phyloP scores from a whole-genome alignment of 495 filamentous ascomycete genomes.

The Astrocystis sublimbata region DNA sequence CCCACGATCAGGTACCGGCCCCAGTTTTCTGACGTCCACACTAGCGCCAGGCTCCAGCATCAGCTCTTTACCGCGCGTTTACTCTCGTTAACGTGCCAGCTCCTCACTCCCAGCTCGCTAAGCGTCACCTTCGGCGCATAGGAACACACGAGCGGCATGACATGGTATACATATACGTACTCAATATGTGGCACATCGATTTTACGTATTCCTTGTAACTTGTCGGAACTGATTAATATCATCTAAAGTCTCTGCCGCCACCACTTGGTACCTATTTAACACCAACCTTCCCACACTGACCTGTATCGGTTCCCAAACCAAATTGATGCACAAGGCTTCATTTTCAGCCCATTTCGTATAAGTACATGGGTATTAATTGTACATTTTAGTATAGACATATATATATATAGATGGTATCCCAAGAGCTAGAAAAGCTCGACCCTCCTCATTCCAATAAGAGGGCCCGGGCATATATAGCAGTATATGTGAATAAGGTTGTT shows the following conservation, averaged over 20 bases:
- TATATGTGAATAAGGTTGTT: not conserved
- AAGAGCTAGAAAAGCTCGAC: not conserved
- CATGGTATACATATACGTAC: no score
- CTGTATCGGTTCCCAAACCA: not conserved
- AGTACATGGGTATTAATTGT: not conserved
- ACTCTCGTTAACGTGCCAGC: not conserved
- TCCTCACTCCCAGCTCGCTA: no score
- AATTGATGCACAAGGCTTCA: not conserved
- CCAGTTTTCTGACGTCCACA: not conserved
- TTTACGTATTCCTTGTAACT: no score
- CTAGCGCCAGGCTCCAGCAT: not conserved
- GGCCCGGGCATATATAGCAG: not conserved
- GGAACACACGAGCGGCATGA: no score
- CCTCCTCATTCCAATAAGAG: not conserved
- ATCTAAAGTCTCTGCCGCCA: not conserved
- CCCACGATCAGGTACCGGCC: not conserved
- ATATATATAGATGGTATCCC: not conserved
- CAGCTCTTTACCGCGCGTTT: slow-evolving; percentile 9
- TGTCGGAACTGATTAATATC: not conserved
- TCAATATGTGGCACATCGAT: no score
- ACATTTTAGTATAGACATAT: not conserved
- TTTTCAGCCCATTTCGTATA: not conserved
- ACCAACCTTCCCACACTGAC: not conserved
- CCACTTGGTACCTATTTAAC: not conserved
- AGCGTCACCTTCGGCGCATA: not conserved